phyloP scores from a whole-genome alignment of 345 rosid genomes.

The Erysimum cheiranthoides region DNA sequence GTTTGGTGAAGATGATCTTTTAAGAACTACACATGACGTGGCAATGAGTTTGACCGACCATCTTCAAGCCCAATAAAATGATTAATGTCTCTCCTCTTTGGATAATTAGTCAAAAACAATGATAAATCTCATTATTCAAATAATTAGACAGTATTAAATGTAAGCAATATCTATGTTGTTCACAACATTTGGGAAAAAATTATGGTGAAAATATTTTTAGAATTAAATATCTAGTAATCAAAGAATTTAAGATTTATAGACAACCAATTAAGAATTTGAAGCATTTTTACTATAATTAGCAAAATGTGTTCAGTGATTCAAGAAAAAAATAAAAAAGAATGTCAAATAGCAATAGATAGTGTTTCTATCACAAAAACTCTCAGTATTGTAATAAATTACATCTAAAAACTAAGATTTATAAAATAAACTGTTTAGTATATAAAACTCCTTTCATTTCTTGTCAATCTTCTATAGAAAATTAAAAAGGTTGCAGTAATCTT shows the following conservation, averaged over 20 bases:
- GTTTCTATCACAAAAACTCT: neutral
- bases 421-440: neutral
- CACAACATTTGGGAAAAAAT: neutral
- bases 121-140: neutral
- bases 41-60: slow-evolving; percentile 34
- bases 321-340: neutral
- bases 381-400: neutral
- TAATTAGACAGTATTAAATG: neutral
- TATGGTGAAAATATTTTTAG: neutral
- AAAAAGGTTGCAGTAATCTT: neutral
- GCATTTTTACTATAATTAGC: too few species aligned
- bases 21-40: slow-evolving; percentile 18
- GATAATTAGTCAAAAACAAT: neutral
- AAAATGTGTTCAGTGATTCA: neutral
- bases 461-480: neutral
- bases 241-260: neutral
- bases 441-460: neutral
- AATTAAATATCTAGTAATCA: neutral
- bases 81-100: neutral
- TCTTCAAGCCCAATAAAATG: slow-evolving; percentile 22
- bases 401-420: neutral
- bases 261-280: neutral
- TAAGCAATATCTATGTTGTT: neutral
- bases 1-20: slow-evolving; percentile 35
- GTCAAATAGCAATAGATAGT: neutral